phyloP scores from a whole-genome alignment of 2,329 filamentous ascomycete species.

The Exophiala alcalophila region DNA sequence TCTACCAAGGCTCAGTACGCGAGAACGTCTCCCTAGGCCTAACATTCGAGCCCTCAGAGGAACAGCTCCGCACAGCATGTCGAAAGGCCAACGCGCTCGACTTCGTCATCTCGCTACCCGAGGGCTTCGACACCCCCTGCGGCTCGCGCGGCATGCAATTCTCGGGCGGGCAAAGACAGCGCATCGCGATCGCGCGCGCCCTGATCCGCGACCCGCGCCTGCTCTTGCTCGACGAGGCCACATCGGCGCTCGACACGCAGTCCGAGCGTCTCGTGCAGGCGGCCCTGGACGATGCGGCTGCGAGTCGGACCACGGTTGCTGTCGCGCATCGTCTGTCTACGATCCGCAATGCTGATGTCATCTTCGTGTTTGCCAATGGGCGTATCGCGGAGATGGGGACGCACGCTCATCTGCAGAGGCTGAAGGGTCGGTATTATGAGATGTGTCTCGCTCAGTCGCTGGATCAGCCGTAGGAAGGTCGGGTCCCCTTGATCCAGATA shows the following conservation, averaged over 20 bases:
- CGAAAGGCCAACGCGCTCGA: conserved; percentile 39
- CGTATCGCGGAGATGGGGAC: conserved; percentile 41
- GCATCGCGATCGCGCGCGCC: conserved; percentile 44
- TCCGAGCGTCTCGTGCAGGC: conserved; percentile 37
- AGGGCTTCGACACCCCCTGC: conserved; percentile 37
- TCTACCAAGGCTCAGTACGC: conserved; percentile 67
- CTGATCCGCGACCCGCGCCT: conserved; percentile 38
- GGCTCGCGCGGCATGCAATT: conserved; percentile 38
- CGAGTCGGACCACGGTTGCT: conserved; percentile 35
- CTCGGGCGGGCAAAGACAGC: conserved; percentile 44
- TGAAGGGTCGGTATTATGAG: conserved; percentile 41
- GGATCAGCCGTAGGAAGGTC: conserved; percentile 25
- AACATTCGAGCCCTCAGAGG: conserved; percentile 30
- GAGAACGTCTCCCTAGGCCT: conserved; percentile 66
- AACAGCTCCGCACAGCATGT: conserved; percentile 37
- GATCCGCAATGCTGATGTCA: conserved; percentile 38
- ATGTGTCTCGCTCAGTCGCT: conserved; percentile 33
- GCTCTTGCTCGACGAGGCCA: conserved; percentile 46
- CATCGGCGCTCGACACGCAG: conserved; percentile 40
- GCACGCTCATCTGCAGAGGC: conserved; percentile 40
- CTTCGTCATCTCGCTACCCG: conserved; percentile 39
- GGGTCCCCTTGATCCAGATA: too few relatives aligned
- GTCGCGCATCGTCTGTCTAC: conserved; percentile 42
- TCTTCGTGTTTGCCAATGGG: conserved; percentile 42
- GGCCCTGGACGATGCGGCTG: conserved; percentile 33